Evolutionary conservation across 768 basidiomycete species (phyloP).

Genomic region (Lentinula edodes): DNA sequence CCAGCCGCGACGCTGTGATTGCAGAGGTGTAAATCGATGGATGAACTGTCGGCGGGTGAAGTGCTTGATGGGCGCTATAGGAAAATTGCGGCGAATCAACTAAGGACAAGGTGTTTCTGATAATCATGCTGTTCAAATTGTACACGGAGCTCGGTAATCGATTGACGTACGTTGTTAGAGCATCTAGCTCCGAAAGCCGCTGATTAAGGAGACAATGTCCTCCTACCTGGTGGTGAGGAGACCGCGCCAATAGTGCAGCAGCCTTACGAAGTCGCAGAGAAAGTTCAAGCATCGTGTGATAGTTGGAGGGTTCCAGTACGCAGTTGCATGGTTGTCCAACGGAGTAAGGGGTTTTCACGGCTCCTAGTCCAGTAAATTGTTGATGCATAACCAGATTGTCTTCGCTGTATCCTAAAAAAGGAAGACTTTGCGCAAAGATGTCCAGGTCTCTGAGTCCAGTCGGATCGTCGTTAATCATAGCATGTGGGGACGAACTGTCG

Average conservation of each 20-base stretch:
- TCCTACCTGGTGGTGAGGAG: constrained; percentile 28
- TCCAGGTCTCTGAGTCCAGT: neutral
- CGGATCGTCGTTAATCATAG: neutral
- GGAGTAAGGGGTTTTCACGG: neutral
- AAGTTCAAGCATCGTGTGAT: constrained; percentile 59
- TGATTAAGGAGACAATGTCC: constrained; percentile 32
- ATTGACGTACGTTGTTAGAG: constrained; percentile 43
- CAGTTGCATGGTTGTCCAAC: constrained; percentile 43
- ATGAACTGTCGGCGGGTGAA: neutral
- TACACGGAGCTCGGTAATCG: neutral
- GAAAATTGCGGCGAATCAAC: neutral
- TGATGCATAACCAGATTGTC: neutral
- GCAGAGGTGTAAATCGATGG: constrained; percentile 14
- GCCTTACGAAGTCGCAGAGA: constrained; percentile 58
- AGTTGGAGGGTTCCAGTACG: constrained; percentile 46
- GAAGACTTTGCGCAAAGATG: neutral
- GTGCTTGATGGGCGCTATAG: neutral
- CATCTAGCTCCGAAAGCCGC: constrained; percentile 44
- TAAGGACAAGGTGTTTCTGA: constrained; percentile 31
- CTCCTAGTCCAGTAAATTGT: neutral
- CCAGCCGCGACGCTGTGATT: constrained; percentile 13
- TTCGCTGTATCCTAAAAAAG: neutral
- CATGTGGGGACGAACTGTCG: neutral
- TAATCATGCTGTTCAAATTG: constrained; percentile 8
- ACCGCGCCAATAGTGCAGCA: constrained; percentile 46